Conservation (phyloP, 2,329 filamentous ascomycete species). For the Atkinsonella texensis region DNA sequence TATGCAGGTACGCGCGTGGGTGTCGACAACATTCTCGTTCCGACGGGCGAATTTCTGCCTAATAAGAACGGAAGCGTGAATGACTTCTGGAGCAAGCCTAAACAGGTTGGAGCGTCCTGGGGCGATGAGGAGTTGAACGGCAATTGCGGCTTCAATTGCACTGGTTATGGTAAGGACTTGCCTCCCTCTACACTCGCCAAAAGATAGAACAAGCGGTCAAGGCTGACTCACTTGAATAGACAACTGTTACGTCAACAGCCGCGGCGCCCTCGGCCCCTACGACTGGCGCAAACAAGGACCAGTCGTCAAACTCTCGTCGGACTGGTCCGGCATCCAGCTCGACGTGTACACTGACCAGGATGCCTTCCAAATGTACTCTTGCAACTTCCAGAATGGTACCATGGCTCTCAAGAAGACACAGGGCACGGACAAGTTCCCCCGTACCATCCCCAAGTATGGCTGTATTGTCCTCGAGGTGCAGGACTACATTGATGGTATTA, state of each 20-base stretch:
- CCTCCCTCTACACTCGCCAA: background rate
- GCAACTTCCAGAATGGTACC: conserved; percentile 62
- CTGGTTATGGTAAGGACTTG: conserved; percentile 58
- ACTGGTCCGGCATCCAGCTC: conserved; percentile 71
- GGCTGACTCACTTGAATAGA: conserved; percentile 24
- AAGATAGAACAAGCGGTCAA: background rate
- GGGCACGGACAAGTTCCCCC: conserved; percentile 45
- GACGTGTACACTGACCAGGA: conserved; percentile 76
- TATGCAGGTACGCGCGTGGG: conserved; percentile 59
- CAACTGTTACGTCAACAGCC: conserved; percentile 59
- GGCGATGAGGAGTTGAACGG: conserved; percentile 47
- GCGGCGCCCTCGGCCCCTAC: conserved; percentile 41
- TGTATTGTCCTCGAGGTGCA: conserved; percentile 87
- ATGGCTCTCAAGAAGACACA: conserved; percentile 59
- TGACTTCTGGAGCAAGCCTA: conserved; percentile 72
- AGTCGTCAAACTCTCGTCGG: conserved; percentile 55
- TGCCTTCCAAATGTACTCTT: conserved; percentile 81
- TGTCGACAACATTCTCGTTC: conserved; percentile 60
- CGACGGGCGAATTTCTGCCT: conserved; percentile 62
- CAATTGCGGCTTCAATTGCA: conserved; percentile 74
- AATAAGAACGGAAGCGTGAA: conserved; percentile 58
- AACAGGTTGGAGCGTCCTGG: conserved; percentile 64
- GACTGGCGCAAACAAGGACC: conserved; percentile 51
- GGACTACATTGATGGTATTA: conserved; percentile 90
- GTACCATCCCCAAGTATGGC: conserved; percentile 61